These are phyloP conservation scores for Calonectria montana DNA, from an alignment of 2,329 filamentous ascomycete genomes.

Conservation along the genomic window DNA sequence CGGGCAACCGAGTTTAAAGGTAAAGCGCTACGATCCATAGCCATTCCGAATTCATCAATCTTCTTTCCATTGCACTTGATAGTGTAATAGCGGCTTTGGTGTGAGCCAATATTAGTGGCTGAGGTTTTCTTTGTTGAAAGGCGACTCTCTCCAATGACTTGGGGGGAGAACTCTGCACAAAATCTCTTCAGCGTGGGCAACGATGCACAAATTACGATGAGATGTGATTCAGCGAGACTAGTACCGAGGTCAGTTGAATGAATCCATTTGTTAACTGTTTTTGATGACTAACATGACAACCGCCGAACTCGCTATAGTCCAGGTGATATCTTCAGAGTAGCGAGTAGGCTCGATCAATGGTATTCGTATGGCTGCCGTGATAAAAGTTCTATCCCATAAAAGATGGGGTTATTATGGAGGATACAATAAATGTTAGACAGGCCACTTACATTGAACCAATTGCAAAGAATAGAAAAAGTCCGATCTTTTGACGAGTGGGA, in stretches of 20 bases:
- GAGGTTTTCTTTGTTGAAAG: not conserved
- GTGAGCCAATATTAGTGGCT: no score
- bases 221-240: conserved; percentile 30
- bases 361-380: conserved; percentile 29
- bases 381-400: conserved; percentile 12
- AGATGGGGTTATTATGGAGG: no score
- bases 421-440: not conserved
- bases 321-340: conserved; percentile 19
- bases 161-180: conserved; percentile 21
- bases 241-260: not conserved
- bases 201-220: conserved; percentile 27
- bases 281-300: not conserved
- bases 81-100: no score
- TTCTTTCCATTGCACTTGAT: no score
- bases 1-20: no score
- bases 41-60: no score
- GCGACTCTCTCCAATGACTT: not conserved
- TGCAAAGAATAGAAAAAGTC: conserved; percentile 54
- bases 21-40: no score
- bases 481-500: conserved; percentile 56
- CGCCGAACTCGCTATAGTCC: conserved; percentile 15
- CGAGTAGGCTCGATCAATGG: conserved; percentile 10
- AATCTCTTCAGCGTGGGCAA: conserved; percentile 27
- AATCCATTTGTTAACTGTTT: not conserved
- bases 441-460: conserved; percentile 45